These are phyloP conservation scores for Rhodotorula diobovata DNA, from an alignment of 768 basidiomycete species.

Conservation along the genomic window DNA sequence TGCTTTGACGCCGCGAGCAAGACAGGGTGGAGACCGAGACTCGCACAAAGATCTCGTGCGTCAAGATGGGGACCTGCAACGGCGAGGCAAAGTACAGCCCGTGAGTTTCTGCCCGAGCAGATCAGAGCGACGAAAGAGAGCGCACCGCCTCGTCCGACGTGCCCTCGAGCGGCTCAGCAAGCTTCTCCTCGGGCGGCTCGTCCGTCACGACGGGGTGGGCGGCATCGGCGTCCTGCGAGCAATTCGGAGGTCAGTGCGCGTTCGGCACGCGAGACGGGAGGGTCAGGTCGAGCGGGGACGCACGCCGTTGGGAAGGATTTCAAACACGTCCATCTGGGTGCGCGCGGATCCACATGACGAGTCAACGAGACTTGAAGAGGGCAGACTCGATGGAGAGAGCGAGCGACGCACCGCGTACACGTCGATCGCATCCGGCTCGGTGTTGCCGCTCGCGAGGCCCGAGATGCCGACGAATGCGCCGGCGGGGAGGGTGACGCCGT, in stretches of 20 bases:
- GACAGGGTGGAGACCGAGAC: background rate
- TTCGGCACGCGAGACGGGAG: background rate
- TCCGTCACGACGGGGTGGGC: background rate
- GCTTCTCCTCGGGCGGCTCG: background rate
- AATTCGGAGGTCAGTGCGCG: background rate
- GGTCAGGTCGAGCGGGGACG: background rate
- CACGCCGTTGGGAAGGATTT: conserved; percentile 5
- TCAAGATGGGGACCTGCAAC: conserved; percentile 24
- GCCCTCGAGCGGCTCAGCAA: background rate
- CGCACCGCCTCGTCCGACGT: background rate
- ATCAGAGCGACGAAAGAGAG: background rate
- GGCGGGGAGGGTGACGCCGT: conserved; percentile 30
- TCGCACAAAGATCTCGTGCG: conserved; percentile 41
- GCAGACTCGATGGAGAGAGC: background rate
- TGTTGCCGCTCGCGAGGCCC: conserved; percentile 39
- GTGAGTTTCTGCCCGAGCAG: background rate
- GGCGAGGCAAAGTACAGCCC: background rate
- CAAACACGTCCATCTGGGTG: conserved; percentile 33
- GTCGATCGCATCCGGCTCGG: conserved; percentile 43
- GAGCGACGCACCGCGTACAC: conserved; percentile 38
- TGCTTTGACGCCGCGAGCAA: too few relatives aligned
- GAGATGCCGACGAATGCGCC: conserved; percentile 38
- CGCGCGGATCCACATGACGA: background rate
- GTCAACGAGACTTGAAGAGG: too few relatives aligned
- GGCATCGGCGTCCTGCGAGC: background rate